Conservation (phyloP, 1,284 basidiomycete species). For the Trichosporon coremiiforme region DNA sequence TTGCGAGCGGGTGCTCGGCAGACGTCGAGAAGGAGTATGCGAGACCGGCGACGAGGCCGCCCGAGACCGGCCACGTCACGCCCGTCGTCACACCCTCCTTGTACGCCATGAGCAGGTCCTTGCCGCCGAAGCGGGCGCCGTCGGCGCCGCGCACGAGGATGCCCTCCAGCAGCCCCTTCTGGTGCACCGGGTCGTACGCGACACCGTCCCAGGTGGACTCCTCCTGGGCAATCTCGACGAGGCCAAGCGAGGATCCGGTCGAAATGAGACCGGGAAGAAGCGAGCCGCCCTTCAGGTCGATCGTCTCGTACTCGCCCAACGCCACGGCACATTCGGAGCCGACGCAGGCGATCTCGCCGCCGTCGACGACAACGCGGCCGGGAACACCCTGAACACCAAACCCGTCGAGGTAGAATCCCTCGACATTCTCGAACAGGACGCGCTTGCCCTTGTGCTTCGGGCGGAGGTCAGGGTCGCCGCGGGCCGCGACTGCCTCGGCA, state of each 20-base stretch:
- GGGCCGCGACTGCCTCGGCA: slow-evolving; percentile 42
- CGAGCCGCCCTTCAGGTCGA: slow-evolving; percentile 57
- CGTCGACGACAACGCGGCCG: slow-evolving; percentile 41
- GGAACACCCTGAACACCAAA: slow-evolving; percentile 20
- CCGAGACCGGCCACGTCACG: slow-evolving; percentile 54
- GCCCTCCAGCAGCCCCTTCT: slow-evolving; percentile 60
- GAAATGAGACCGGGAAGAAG: slow-evolving; percentile 56
- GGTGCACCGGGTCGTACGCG: slow-evolving; percentile 33
- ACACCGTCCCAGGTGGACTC: slow-evolving; percentile 67
- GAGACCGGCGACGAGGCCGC: slow-evolving; percentile 64
- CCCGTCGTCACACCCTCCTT: slow-evolving; percentile 66
- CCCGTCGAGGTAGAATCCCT: slow-evolving; percentile 36
- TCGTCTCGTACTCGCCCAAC: slow-evolving; percentile 31
- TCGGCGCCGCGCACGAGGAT: slow-evolving; percentile 69
- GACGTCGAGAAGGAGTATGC: slow-evolving; percentile 68
- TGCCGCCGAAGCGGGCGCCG: slow-evolving; percentile 69
- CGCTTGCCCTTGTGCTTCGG: slow-evolving; percentile 41
- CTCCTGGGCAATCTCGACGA: slow-evolving; percentile 61
- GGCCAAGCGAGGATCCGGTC: slow-evolving; percentile 56
- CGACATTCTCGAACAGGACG: slow-evolving; percentile 55
- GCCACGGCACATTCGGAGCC: slow-evolving; percentile 36
- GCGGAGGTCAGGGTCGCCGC: slow-evolving; percentile 53
- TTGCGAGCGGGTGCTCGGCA: slow-evolving; percentile 66
- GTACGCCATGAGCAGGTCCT: slow-evolving; percentile 65
- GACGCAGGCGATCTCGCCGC: slow-evolving; percentile 55